Conservation (phyloP, 2,329 filamentous ascomycete species). For the Teratosphaeria pseudoeucalypti region DNA sequence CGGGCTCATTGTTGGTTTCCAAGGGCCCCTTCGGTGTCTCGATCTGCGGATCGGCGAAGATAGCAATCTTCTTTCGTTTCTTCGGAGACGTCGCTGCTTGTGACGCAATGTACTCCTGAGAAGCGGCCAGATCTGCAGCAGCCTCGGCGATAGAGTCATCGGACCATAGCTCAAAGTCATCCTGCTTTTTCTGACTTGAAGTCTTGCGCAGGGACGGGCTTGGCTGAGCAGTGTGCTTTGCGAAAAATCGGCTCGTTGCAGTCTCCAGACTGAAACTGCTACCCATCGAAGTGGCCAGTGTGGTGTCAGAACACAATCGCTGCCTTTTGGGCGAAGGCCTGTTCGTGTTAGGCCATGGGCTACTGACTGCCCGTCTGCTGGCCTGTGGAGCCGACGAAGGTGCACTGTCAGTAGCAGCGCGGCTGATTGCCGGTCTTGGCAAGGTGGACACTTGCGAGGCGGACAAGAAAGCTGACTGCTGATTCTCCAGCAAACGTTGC, state of each 20-base stretch:
- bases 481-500: constrained; percentile 46
- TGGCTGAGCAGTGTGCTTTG: constrained; percentile 23
- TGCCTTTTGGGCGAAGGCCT: constrained; percentile 30
- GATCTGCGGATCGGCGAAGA: constrained; percentile 13
- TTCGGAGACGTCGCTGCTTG: constrained; percentile 11
- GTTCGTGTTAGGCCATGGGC: constrained; percentile 18
- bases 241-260: constrained; percentile 38
- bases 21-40: neutral
- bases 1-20: neutral
- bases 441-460: constrained; percentile 36
- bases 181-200: constrained; percentile 23
- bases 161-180: constrained; percentile 37
- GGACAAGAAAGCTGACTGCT: constrained; percentile 45
- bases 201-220: constrained; percentile 31
- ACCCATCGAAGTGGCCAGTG: constrained; percentile 19
- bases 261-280: constrained; percentile 15
- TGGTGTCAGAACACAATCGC: constrained; percentile 34
- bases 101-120: constrained; percentile 2
- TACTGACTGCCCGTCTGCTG: constrained; percentile 28
- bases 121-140: constrained; percentile 25
- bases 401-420: constrained; percentile 16
- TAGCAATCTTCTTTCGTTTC: constrained; percentile 20
- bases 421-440: constrained; percentile 7
- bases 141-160: constrained; percentile 39
- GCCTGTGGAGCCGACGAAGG: constrained; percentile 34